phyloP scores from a whole-genome alignment of 2,329 filamentous ascomycete genomes.

The Sarocladium brachiariae region DNA sequence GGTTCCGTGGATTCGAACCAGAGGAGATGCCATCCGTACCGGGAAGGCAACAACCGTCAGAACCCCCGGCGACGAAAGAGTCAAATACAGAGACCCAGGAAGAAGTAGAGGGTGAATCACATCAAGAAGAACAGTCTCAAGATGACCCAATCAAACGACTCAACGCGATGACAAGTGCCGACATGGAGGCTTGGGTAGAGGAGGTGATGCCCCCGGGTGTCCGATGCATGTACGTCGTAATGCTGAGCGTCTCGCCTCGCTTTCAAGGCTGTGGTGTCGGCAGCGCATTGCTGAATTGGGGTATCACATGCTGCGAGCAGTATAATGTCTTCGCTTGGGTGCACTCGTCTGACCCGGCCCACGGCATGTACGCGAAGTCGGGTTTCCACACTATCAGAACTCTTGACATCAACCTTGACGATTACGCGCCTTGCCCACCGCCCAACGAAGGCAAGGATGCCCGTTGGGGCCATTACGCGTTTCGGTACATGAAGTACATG shows the following conservation, averaged over 20 bases:
- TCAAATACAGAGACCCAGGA: not conserved
- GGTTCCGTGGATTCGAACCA: constrained; percentile 21
- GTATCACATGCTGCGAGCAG: constrained; percentile 22
- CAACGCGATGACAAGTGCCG: constrained; percentile 21
- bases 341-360: constrained; percentile 26
- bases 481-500: constrained; percentile 26
- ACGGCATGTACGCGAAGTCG: constrained; percentile 22
- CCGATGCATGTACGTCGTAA: constrained; percentile 25
- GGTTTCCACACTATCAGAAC: constrained; percentile 23
- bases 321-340: constrained; percentile 26
- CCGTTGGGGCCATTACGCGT: constrained; percentile 27
- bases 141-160: constrained; percentile 23
- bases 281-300: constrained; percentile 24
- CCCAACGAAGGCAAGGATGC: constrained; percentile 18
- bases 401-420: constrained; percentile 25
- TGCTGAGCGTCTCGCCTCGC: constrained; percentile 24
- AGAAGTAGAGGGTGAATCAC: not conserved
- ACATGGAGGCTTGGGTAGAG: constrained; percentile 24
- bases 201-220: constrained; percentile 25
- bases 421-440: constrained; percentile 17
- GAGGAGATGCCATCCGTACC: constrained; percentile 15
- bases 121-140: constrained; percentile 3
- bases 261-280: constrained; percentile 26
- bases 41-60: constrained; percentile 13
- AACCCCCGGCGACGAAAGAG: not conserved